Percentiles rank a stretch among this genome's conserved stretches.
Conservation (phyloP, 2,329 filamentous ascomycete genomes). For the Catunica adiposa region DNA sequence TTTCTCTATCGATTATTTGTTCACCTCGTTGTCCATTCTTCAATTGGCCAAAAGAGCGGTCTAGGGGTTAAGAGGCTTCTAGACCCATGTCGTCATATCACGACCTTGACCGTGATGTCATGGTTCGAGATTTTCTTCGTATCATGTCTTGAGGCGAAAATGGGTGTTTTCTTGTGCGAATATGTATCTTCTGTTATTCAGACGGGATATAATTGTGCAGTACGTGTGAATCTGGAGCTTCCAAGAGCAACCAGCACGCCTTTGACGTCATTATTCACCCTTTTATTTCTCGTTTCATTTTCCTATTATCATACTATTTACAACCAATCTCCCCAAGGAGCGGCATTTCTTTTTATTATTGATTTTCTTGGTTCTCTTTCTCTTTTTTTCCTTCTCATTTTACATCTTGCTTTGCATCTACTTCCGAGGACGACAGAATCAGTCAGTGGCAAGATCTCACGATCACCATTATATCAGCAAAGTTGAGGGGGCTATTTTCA, state of each 20-base stretch:
- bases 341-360: slow-evolving; percentile 3
- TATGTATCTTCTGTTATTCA: too few species aligned
- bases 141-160: too few species aligned
- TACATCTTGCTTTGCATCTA: background rate
- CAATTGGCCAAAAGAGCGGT: too few species aligned
- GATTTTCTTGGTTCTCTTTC: background rate
- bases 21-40: too few species aligned
- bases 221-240: background rate
- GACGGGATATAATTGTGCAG: background rate
- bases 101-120: too few species aligned
- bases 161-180: too few species aligned
- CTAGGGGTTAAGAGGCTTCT: background rate
- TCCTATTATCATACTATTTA: background rate
- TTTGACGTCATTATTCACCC: background rate
- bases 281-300: slow-evolving; percentile 3
- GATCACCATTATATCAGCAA: background rate
- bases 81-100: background rate
- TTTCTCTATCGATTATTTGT: too few species aligned
- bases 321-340: slow-evolving; percentile 6
- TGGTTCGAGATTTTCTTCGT: too few species aligned
- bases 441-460: background rate
- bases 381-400: slow-evolving; percentile 4
- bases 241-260: background rate
- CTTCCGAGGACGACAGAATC: background rate
- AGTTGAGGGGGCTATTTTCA: background rate